Evolutionary conservation across 225 moss, liverwort and hornwort species (phyloP).

Genomic region (Bryoerythrophyllum caledonicum): DNA sequence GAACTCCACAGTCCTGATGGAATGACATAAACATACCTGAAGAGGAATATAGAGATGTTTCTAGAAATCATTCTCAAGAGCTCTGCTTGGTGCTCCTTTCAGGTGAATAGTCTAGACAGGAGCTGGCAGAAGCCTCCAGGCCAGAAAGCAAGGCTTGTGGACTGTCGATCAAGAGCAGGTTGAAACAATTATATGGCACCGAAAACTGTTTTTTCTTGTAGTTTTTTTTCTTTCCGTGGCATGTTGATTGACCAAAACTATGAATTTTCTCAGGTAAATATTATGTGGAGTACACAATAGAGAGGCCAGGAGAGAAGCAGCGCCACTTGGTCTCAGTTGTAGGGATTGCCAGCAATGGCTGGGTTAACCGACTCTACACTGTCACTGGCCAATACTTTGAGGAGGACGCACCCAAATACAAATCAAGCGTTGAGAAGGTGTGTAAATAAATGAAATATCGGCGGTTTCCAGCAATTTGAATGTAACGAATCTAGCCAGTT

Average conservation of each 20-base stretch:
- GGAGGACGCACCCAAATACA: constrained; percentile 82
- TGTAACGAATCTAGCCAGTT: too few relatives aligned
- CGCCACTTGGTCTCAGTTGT: constrained; percentile 86
- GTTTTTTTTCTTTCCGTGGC: not conserved
- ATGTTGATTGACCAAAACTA: not conserved
- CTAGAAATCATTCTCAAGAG: not conserved
- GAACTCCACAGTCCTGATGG: too few relatives aligned
- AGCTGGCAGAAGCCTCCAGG: constrained; percentile 90
- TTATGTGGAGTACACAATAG: constrained; percentile 88
- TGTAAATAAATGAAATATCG: too few relatives aligned
- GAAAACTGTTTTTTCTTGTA: not conserved
- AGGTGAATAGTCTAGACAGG: constrained; percentile 98
- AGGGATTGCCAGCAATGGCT: constrained; percentile 88
- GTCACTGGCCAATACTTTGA: constrained; percentile 95
- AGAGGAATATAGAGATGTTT: not conserved
- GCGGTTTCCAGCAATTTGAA: too few relatives aligned
- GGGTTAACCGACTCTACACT: constrained; percentile 86
- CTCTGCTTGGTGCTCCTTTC: not conserved
- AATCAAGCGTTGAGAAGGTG: constrained; percentile 71
- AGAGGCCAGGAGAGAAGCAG: constrained; percentile 73
- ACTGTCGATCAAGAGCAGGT: constrained; percentile 67
- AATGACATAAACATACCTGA: not conserved
- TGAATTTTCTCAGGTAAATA: constrained; percentile 62
- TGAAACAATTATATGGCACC: not conserved
- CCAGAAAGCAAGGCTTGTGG: constrained; percentile 78